Percentiles rank a stretch among this genome's conserved stretches.
Conservation (phyloP, 2,329 filamentous ascomycete genomes). For the Aspergillus piperis region DNA sequence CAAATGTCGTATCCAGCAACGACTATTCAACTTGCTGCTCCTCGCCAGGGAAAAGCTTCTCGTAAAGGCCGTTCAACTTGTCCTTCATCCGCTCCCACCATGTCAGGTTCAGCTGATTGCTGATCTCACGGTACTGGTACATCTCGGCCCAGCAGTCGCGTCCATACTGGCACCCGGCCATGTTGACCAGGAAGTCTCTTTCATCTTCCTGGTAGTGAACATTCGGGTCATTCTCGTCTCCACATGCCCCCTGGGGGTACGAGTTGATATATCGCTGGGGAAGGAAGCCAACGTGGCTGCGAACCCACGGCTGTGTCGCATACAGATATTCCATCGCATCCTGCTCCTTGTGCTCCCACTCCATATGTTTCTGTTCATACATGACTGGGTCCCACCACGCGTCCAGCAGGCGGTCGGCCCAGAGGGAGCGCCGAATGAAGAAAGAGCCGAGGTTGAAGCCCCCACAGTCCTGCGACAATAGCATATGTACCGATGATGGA, state of each 20-base stretch:
- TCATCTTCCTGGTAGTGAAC: constrained; percentile 86
- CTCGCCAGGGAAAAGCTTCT: constrained; percentile 20
- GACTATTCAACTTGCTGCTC: constrained; percentile 2
- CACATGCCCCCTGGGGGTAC: constrained; percentile 88
- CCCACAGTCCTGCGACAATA: constrained; percentile 89
- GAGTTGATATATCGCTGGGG: constrained; percentile 92
- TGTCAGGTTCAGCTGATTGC: constrained; percentile 83
- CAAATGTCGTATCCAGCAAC: background rate
- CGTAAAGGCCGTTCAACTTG: constrained; percentile 22
- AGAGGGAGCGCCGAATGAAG: constrained; percentile 80
- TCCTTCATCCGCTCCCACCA: constrained; percentile 68
- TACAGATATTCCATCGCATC: constrained; percentile 94
- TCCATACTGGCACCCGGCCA: constrained; percentile 97
- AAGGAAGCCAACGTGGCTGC: constrained; percentile 83
- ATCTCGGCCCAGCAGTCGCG: constrained; percentile 98
- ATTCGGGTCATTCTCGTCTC: constrained; percentile 58
- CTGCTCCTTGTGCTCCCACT: constrained; percentile 99
- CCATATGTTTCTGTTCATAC: constrained; percentile 98
- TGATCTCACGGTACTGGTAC: constrained; percentile 90
- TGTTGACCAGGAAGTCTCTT: constrained; percentile 93
- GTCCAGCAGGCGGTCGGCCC: constrained; percentile 89
- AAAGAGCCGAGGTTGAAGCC: constrained; percentile 98
- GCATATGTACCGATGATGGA: constrained; percentile 76
- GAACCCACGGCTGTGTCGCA: constrained; percentile 85
- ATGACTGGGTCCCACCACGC: constrained; percentile 98